Evolutionary conservation across 495 filamentous ascomycete species (phyloP).

Genomic region (Lasiosphaeria ovina): DNA sequence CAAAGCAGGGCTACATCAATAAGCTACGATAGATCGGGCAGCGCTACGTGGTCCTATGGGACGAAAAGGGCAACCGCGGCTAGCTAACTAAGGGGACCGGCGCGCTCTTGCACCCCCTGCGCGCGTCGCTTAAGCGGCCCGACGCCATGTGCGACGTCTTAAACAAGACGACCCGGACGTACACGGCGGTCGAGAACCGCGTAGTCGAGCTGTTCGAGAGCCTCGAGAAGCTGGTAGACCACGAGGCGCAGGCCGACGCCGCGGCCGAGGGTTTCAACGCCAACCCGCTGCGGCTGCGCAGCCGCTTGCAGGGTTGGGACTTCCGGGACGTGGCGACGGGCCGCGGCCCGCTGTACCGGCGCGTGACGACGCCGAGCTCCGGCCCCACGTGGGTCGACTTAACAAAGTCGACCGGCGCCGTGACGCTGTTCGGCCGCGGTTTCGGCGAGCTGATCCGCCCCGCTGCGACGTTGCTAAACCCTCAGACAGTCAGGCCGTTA

Average conservation of each 20-base stretch:
- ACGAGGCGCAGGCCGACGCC: slow-evolving; percentile 17
- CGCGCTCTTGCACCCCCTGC: slow-evolving; percentile 32
- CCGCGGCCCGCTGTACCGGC: too few species aligned
- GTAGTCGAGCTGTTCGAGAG: slow-evolving; percentile 20
- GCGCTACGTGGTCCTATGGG: slow-evolving; percentile 30
- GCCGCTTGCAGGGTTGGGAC: too few species aligned
- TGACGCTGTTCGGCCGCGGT: slow-evolving; percentile 33
- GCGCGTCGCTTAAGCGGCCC: slow-evolving; percentile 23
- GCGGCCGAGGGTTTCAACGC: too few species aligned
- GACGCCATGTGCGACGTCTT: neutral
- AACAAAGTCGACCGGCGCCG: slow-evolving; percentile 21
- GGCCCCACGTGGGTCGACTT: slow-evolving; percentile 35
- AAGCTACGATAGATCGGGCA: slow-evolving; percentile 22
- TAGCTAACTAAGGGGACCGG: slow-evolving; percentile 36
- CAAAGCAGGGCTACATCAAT: slow-evolving; percentile 16
- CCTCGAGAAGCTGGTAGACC: slow-evolving; percentile 31
- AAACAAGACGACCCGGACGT: slow-evolving; percentile 9
- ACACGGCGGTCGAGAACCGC: slow-evolving; percentile 16
- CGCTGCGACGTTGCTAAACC: too few species aligned
- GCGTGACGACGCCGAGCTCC: neutral
- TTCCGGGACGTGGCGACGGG: too few species aligned
- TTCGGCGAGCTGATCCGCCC: slow-evolving; percentile 33
- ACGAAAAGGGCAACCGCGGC: slow-evolving; percentile 29
- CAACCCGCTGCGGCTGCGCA: too few species aligned
- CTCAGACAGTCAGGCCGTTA: too few species aligned